Base-by-base conservation (phyloP, 2,329 filamentous ascomycete genomes). In the Cercospora sesami region DNA sequence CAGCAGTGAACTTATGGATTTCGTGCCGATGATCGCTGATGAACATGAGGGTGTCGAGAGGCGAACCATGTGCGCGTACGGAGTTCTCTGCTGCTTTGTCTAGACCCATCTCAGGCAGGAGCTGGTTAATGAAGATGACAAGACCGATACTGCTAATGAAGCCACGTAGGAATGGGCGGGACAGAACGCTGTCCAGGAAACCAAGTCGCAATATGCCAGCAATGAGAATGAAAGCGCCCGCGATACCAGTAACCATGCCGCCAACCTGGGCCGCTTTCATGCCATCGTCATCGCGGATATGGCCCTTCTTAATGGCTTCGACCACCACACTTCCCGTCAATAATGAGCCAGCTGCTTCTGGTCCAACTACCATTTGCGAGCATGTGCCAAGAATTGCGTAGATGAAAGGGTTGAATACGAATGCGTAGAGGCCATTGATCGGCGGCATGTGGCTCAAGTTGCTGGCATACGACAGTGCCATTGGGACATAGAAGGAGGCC, bases 131-230 rank as follows among this genome's bases (percentile, higher is more conserved):
- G 45, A 96, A 89, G 77, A 99, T 98, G 72, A 98, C 94, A 65
- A 97, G 92, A 60, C 95, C 95, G 77, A 99, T 96, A 61, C 95
- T 95, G 66, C 92, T 97, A 80, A 99, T 97, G 81, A 99, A 99
- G 0, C 95, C 95, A 68, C 95, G 86, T 65, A 98, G 81, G 75
- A 99, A 98, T 0, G 95, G 95, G 36, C 93, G 87, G 73, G 94
- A 97, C 39, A 99, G 85, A 10, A 99, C 94, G 75, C 93, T 97
- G 77, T 99, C 95, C 69, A 99, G 80, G 75, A 98, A 99, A 0
- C 95, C 95, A 3, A 99, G 83, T 14, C 95, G 87, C 26, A 91
- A 91, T 28, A 97, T 78, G 0, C 95, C 95, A 14, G 94, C 93
- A 60, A 93, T 83, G n/a, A 98, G 86, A 55, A 98, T 94, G 73